Conservation (phyloP, 305 asterid genomes). For the Solanum aculeatissimum region DNA sequence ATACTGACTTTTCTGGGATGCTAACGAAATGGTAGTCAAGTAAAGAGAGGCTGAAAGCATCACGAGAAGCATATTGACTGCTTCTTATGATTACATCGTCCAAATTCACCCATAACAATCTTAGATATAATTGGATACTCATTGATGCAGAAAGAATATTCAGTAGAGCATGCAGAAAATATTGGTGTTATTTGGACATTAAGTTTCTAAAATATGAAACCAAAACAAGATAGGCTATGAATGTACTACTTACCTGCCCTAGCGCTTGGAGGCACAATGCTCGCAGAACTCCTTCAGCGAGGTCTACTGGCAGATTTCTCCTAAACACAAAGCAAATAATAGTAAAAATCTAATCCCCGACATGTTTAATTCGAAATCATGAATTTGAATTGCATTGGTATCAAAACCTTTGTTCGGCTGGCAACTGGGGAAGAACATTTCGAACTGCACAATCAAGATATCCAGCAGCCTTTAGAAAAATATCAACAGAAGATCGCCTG, state of each 20-base stretch:
- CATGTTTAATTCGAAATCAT: not conserved
- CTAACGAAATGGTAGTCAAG: not conserved
- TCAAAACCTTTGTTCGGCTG: slow-evolving; percentile 68
- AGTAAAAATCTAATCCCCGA: not conserved
- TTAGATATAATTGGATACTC: not conserved
- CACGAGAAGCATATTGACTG: not conserved
- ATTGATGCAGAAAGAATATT: not conserved
- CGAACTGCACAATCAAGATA: slow-evolving; percentile 97
- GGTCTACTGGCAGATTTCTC: slow-evolving; percentile 95
- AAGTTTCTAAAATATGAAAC: not conserved
- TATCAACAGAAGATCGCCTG: slow-evolving; percentile 82
- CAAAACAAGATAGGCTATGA: not conserved
- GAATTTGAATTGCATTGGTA: slow-evolving; percentile 1
- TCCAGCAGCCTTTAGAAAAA: slow-evolving; percentile 96
- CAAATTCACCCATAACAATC: not conserved
- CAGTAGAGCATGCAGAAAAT: not conserved
- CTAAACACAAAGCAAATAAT: slow-evolving; percentile 26
- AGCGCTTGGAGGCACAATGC: slow-evolving; percentile 97
- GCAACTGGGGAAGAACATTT: slow-evolving; percentile 83
- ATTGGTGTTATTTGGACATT: not conserved
- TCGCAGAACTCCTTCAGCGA: slow-evolving; percentile 92
- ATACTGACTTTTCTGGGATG: not conserved
- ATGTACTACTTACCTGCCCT: slow-evolving; percentile 46
- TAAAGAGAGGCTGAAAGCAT: not conserved
- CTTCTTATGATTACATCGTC: not conserved